A percentile compares a stretch with the other conserved stretches of the same genome.
Conservation (phyloP, 352 stramenopile genomes). For the Phytophthora nicotianae region DNA sequence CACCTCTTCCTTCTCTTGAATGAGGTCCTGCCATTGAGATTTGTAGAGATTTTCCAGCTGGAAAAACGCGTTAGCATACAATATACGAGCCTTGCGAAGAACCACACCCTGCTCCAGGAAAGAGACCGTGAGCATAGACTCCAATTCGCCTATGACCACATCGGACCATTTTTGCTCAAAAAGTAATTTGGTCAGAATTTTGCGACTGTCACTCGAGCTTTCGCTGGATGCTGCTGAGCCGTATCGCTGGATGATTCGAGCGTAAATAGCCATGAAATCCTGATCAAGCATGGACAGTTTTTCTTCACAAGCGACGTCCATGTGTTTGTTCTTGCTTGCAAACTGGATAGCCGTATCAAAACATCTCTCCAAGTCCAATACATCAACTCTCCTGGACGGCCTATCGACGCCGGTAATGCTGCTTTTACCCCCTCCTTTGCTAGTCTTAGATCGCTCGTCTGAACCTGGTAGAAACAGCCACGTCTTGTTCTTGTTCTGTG, state of each 20-base stretch:
- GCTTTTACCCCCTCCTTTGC: constrained; percentile 38
- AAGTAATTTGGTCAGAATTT: constrained; percentile 62
- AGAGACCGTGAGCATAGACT: constrained; percentile 85
- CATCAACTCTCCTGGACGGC: constrained; percentile 63
- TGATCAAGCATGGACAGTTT: constrained; percentile 69
- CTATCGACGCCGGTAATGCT: constrained; percentile 65
- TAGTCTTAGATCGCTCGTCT: constrained; percentile 62
- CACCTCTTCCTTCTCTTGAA: constrained; percentile 39
- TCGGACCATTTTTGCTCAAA: constrained; percentile 94
- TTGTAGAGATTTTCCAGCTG: constrained; percentile 63
- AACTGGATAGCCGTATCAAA: constrained; percentile 77
- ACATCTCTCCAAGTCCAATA: constrained; percentile 72
- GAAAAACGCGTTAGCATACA: constrained; percentile 83
- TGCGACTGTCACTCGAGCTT: constrained; percentile 22
- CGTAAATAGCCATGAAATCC: constrained; percentile 68
- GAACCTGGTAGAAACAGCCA: constrained; percentile 76
- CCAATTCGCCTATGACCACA: constrained; percentile 83
- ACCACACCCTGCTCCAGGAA: constrained; percentile 90
- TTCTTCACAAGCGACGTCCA: constrained; percentile 46
- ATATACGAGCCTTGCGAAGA: constrained; percentile 77
- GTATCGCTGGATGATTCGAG: constrained; percentile 46
- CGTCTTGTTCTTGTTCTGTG: constrained; percentile 72
- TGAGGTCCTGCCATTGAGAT: constrained; percentile 41
- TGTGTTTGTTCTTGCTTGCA: constrained; percentile 49
- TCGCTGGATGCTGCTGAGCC: constrained; percentile 2